Conservation (phyloP, 257 asterid species). For the Gardenia jasminoides region DNA sequence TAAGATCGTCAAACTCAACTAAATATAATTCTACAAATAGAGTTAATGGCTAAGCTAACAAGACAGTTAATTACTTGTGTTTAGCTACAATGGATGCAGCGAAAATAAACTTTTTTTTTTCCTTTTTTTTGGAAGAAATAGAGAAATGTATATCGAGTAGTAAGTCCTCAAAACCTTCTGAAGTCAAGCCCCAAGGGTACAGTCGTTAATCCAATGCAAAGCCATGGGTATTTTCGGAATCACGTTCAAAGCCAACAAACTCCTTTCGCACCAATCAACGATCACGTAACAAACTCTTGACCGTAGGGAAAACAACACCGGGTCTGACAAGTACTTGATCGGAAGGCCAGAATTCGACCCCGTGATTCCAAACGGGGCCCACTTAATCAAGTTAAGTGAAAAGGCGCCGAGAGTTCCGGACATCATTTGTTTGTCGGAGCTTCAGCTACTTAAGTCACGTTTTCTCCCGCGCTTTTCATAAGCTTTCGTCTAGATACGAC, state of each 20-base stretch:
- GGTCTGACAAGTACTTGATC: background rate
- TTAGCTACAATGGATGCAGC: too few relatives aligned
- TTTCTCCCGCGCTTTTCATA: background rate
- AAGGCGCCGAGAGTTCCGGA: background rate
- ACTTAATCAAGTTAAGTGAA: background rate
- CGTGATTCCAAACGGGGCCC: background rate
- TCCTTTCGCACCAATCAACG: background rate
- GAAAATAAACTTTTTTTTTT: too few relatives aligned
- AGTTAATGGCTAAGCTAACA: too few relatives aligned
- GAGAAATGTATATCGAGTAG: too few relatives aligned
- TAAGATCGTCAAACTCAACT: too few relatives aligned
- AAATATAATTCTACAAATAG: too few relatives aligned
- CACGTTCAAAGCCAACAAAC: background rate
- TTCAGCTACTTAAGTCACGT: background rate
- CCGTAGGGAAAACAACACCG: background rate
- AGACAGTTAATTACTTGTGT: too few relatives aligned
- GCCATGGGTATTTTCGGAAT: conserved; percentile 6
- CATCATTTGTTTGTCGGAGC: background rate
- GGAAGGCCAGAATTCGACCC: background rate
- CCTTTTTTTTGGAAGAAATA: too few relatives aligned
- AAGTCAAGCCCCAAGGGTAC: background rate
- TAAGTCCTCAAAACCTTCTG: background rate
- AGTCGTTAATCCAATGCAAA: background rate
- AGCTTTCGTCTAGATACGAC: background rate
- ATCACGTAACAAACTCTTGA: background rate